Conservation (phyloP, 257 asterid genomes). For the Knoxia roxburghii region DNA sequence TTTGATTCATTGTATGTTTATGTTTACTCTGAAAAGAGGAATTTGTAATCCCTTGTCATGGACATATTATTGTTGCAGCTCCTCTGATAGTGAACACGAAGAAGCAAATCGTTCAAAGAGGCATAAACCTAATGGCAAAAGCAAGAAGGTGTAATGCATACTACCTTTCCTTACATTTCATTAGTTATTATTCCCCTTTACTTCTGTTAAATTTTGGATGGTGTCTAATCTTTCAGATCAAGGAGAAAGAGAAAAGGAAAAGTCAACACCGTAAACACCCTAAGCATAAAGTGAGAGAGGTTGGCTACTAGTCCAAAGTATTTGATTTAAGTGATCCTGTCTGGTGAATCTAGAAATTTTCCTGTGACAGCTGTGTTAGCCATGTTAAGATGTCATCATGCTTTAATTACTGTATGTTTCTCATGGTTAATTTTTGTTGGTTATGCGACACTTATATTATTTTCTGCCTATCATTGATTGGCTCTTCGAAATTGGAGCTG, state of each 20-base stretch:
- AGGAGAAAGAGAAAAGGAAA: constrained; percentile 69
- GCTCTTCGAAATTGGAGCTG: constrained; percentile 99
- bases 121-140: constrained; percentile 55
- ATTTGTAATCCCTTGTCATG: constrained; percentile 9
- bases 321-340: not conserved
- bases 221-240: constrained; percentile 46
- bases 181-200: constrained; percentile 5
- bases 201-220: constrained; percentile 11
- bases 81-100: constrained; percentile 62
- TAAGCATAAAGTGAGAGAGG: constrained; percentile 76
- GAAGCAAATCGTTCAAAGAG: constrained; percentile 53
- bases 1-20: not conserved
- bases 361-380: not conserved
- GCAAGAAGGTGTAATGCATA: constrained; percentile 48
- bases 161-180: constrained; percentile 4
- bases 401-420: not conserved
- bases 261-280: constrained; percentile 54
- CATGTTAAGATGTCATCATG: not conserved
- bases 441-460: constrained; percentile 51
- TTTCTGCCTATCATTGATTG: constrained; percentile 65
- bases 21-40: not conserved
- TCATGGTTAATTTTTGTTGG: not conserved
- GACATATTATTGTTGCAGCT: constrained; percentile 33
- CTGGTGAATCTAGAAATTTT: not conserved
- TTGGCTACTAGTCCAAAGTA: constrained; percentile 26